Evolutionary conservation across 352 stramenopile genomes (phyloP), one percentile per base, ranked within the genome.

Genomic region (Phytophthora niederhauseri): DNA sequence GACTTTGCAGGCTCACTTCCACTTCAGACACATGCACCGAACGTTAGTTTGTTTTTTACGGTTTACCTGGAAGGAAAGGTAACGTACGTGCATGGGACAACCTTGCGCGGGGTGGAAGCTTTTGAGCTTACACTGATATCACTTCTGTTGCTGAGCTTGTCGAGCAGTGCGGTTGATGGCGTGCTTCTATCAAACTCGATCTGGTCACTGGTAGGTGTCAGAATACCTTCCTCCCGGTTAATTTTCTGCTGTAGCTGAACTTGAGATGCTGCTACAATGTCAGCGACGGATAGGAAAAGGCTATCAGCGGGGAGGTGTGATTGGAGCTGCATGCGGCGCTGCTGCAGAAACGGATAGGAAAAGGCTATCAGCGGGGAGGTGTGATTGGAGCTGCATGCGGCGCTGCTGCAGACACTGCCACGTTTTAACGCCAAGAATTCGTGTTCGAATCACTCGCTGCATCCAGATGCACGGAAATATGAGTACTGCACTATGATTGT

Each of bases 401-500:
- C 81, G 80, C 2, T 55, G 41, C n/a, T 67, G 51, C 19, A 92
- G 53, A 11, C 62, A 68, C 14, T 68, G 34, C 82, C 84, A 92
- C 22, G 82, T 89, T 38, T 63, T 79, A 11, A 75, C 48, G 1
- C 82, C 82, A 8, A 92, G 61, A 36, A 88, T 73, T 15, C 82
- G 80, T 31, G 62, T 60, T 59, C 71, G 70, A 9, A 92, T 73
- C 7, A 92, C 80, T 12, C 68, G 78, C 28, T 87, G 84, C 7
- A 63, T 31, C 84, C 84, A 92, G 17, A 89, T 65, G 28, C 77
- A 86, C n/a, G 84, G 82, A 49, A 89, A 90, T 1, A 91, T 48
- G 14, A 92, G 64, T 45, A 87, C 84, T 92, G 57, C 34, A 28
- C 20, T 70, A 49, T 57, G 50, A 24, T 19, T 51, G 2, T 45